Evolutionary conservation across 306 rosid genomes (phyloP).

Genomic region (Medicago arabica): DNA sequence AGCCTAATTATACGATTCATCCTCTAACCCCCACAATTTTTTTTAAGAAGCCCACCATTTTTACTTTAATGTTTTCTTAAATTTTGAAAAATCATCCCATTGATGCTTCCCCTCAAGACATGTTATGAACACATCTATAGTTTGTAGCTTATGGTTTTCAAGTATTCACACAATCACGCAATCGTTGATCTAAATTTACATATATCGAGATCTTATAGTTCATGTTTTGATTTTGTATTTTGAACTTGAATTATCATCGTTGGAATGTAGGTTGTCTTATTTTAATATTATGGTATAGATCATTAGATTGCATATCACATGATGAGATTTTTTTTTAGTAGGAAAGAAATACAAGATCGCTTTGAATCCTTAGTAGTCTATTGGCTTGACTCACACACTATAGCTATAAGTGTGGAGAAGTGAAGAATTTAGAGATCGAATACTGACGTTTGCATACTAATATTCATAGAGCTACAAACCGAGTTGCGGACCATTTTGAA

Average conservation of each 20-base stretch:
- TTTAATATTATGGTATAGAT: not conserved
- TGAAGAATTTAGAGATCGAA: no score
- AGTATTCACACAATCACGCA: not conserved
- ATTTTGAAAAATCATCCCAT: slow-evolving; percentile 35
- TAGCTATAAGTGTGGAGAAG: no score
- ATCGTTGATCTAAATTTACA: not conserved
- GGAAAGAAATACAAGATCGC: not conserved
- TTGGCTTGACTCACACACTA: no score
- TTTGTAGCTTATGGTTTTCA: not conserved
- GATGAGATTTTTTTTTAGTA: not conserved
- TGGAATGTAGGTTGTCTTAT: not conserved
- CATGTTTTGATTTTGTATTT: not conserved
- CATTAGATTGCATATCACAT: not conserved
- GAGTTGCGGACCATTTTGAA: no score
- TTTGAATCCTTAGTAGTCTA: no score
- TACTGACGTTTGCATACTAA: no score
- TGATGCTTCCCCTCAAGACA: slow-evolving; percentile 32
- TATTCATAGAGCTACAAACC: no score
- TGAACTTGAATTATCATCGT: not conserved
- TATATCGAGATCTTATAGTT: not conserved
- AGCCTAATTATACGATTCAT: slow-evolving; percentile 38
- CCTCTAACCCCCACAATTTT: slow-evolving; percentile 44
- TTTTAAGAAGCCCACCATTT: slow-evolving; percentile 13
- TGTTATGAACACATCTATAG: slow-evolving; percentile 34
- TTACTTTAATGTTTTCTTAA: slow-evolving; percentile 5